Conservation (phyloP, 768 basidiomycete species). For the Gyrodon lividus region DNA sequence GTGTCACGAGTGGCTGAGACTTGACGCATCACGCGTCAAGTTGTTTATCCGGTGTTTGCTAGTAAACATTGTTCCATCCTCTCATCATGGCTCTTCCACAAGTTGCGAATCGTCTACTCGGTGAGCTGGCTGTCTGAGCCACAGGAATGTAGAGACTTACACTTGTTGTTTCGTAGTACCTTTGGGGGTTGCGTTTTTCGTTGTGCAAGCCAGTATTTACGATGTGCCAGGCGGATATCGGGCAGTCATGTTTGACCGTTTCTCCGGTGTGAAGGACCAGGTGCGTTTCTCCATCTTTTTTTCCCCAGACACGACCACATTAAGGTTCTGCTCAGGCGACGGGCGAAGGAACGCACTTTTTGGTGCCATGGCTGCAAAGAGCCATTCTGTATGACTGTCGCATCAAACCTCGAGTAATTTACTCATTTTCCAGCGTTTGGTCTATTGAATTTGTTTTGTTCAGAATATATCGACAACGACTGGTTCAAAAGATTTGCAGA, state of each 20-base stretch:
- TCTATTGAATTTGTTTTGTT: conserved; percentile 4
- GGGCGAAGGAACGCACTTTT: conserved; percentile 92
- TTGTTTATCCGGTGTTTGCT: conserved; percentile 30
- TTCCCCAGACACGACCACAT: background rate
- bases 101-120: conserved; percentile 46
- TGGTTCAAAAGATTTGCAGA: conserved; percentile 97
- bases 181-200: conserved; percentile 42
- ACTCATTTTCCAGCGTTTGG: background rate
- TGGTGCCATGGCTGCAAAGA: conserved; percentile 93
- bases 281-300: conserved; percentile 38
- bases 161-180: conserved; percentile 20
- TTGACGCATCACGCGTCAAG: background rate
- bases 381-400: conserved; percentile 98
- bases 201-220: conserved; percentile 52
- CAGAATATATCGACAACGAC: conserved; percentile 99
- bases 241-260: conserved; percentile 98
- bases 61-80: background rate
- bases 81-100: conserved; percentile 51
- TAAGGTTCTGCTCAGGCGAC: conserved; percentile 56
- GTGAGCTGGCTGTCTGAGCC: conserved; percentile 32
- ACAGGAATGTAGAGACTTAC: conserved; percentile 11
- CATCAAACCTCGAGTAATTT: conserved; percentile 87
- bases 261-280: conserved; percentile 83
- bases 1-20: background rate
- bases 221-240: conserved; percentile 89